These are phyloP conservation scores for Russula foetens DNA, from an alignment of 768 basidiomycete species.

Conservation along the genomic window DNA sequence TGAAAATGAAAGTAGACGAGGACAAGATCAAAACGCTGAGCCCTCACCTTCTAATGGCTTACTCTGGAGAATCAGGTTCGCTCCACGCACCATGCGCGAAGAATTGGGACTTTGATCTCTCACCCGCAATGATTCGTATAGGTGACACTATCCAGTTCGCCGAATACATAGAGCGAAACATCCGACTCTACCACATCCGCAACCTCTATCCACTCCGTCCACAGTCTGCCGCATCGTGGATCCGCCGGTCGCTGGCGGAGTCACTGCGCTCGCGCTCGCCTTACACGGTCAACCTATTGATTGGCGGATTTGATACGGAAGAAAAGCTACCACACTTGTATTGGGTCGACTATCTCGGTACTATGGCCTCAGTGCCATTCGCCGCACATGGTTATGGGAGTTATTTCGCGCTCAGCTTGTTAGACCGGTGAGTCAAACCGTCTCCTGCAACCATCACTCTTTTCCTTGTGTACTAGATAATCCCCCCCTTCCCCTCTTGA, in stretches of 20 bases:
- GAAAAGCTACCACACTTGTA: slow-evolving; percentile 68
- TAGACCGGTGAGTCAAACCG: slow-evolving; percentile 63
- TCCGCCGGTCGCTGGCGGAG: slow-evolving; percentile 82
- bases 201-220: slow-evolving; percentile 87
- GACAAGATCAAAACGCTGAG: slow-evolving; percentile 94
- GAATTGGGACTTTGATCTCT: background rate
- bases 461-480: background rate
- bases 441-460: background rate
- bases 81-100: slow-evolving; percentile 4
- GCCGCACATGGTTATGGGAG: slow-evolving; percentile 93
- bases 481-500: too few species aligned
- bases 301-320: slow-evolving; percentile 88
- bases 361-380: slow-evolving; percentile 81
- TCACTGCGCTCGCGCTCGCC: slow-evolving; percentile 82
- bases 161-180: slow-evolving; percentile 92
- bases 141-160: slow-evolving; percentile 97
- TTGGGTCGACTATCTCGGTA: slow-evolving; percentile 96
- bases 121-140: slow-evolving; percentile 23
- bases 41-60: slow-evolving; percentile 90
- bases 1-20: slow-evolving; percentile 96
- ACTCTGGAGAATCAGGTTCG: slow-evolving; percentile 87
- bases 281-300: slow-evolving; percentile 85
- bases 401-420: slow-evolving; percentile 85
- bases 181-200: slow-evolving; percentile 93
- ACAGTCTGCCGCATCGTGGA: slow-evolving; percentile 89